Evolutionary conservation across 768 basidiomycete genomes (phyloP).

Genomic region (Thelephora aurantiotincta): DNA sequence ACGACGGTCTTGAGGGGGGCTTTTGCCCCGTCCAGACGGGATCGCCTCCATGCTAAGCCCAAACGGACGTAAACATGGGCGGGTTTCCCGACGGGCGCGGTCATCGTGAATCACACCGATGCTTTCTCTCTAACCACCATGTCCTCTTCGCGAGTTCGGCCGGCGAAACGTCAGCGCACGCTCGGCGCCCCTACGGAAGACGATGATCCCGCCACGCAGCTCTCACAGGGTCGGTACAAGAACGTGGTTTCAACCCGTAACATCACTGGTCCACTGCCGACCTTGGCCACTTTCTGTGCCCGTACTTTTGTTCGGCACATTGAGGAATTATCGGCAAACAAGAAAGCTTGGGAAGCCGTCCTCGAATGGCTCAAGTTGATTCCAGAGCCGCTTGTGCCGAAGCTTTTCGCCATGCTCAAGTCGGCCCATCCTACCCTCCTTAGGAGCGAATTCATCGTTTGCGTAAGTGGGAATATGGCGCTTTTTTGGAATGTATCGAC

Average conservation of each 20-base stretch:
- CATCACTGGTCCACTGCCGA: constrained; percentile 21
- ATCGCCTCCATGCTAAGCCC: too few species aligned
- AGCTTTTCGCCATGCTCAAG: constrained; percentile 36
- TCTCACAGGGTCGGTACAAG: background rate
- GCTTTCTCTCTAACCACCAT: too few species aligned
- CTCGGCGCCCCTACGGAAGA: constrained; percentile 22
- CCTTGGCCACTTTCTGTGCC: constrained; percentile 35
- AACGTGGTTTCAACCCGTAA: constrained; percentile 30
- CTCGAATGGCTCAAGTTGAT: constrained; percentile 28
- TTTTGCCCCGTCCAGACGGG: too few species aligned
- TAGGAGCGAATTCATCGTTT: constrained; percentile 37
- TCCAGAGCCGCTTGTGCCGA: constrained; percentile 37
- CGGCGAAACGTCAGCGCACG: constrained; percentile 17
- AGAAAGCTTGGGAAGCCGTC: constrained; percentile 24
- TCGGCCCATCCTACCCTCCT: constrained; percentile 36
- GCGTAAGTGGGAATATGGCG: constrained; percentile 23
- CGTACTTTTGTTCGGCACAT: constrained; percentile 36
- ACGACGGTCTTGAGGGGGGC: too few species aligned
- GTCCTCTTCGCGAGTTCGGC: constrained; percentile 4
- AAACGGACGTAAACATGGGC: too few species aligned
- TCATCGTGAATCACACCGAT: too few species aligned
- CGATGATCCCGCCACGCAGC: constrained; percentile 23
- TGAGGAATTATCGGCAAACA: constrained; percentile 23
- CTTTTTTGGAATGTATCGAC: background rate
- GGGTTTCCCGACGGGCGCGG: too few species aligned